A percentile compares a stretch with the other conserved stretches of the same genome.
These are phyloP conservation scores for Euphorbia pulcherrima DNA, from an alignment of 345 rosid genomes.

Conservation along the genomic window DNA sequence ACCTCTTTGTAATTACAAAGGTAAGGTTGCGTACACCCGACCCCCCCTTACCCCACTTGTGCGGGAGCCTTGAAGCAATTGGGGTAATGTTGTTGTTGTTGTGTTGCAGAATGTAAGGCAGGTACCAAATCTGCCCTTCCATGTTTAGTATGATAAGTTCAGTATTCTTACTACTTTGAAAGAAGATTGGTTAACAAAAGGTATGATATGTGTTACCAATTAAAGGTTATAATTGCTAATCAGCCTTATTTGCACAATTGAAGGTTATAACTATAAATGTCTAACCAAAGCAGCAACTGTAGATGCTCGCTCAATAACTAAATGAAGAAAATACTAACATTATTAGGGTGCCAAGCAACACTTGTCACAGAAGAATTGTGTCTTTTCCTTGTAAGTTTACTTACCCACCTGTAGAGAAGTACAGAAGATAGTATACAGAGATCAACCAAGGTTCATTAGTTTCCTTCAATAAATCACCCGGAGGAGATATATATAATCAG, in stretches of 20 bases:
- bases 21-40: too few relatives aligned
- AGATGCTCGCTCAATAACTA: neutral
- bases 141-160: neutral
- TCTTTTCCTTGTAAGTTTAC: slow-evolving; percentile 88
- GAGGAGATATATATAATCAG: neutral
- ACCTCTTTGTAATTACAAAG: too few relatives aligned
- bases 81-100: too few relatives aligned
- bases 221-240: neutral
- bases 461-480: neutral
- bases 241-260: neutral
- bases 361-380: slow-evolving; percentile 90
- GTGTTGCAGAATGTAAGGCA: too few relatives aligned
- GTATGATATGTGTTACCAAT: neutral
- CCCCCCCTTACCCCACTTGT: too few relatives aligned
- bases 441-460: slow-evolving; percentile 5
- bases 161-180: neutral
- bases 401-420: slow-evolving; percentile 83
- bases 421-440: neutral
- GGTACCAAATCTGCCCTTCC: neutral
- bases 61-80: too few relatives aligned
- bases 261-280: neutral
- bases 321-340: slow-evolving; percentile 43
- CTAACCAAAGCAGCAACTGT: neutral
- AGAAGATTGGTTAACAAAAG: neutral
- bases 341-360: slow-evolving; percentile 98